Conservation (phyloP, 805 yeast genomes). For the Lachancea dasiensis region DNA sequence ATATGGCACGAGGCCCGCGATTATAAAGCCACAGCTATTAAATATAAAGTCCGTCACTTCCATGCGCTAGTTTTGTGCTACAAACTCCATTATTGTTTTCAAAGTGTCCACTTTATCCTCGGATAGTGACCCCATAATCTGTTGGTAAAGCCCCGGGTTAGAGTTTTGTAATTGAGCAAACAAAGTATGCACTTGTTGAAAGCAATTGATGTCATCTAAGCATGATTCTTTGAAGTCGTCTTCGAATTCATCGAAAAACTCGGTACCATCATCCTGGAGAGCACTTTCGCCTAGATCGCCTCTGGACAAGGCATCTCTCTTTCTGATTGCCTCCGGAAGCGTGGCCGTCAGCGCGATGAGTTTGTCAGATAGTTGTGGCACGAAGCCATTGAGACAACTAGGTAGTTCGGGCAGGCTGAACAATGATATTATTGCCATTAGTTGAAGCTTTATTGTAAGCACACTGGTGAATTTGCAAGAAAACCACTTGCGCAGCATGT, state of each 20-base stretch:
- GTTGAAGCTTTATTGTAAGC: constrained; percentile 69
- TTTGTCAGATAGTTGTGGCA: constrained; percentile 47
- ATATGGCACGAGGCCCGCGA: too few species aligned
- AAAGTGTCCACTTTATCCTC: constrained; percentile 29
- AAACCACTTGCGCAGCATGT: constrained; percentile 62
- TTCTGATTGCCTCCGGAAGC: constrained; percentile 68
- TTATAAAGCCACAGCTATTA: too few species aligned
- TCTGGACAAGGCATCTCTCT: constrained; percentile 54
- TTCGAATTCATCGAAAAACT: constrained; percentile 54
- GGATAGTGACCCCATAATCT: constrained; percentile 25
- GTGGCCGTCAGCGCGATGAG: constrained; percentile 47
- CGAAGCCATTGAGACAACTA: constrained; percentile 29
- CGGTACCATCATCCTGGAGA: constrained; percentile 38
- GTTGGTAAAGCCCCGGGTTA: constrained; percentile 42
- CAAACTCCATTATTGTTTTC: constrained; percentile 30
- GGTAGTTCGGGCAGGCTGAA: constrained; percentile 39
- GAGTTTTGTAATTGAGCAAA: constrained; percentile 43
- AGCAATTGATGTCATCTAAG: constrained; percentile 68
- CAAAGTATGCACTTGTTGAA: constrained; percentile 54
- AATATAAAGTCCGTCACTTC: too few species aligned
- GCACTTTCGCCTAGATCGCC: constrained; percentile 36
- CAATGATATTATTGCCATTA: constrained; percentile 57
- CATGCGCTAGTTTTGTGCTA: constrained; percentile 25
- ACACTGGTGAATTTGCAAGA: constrained; percentile 54
- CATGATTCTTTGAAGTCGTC: constrained; percentile 77